Conservation (phyloP, 2,329 filamentous ascomycete genomes). For the Alternaria sp. region DNA sequence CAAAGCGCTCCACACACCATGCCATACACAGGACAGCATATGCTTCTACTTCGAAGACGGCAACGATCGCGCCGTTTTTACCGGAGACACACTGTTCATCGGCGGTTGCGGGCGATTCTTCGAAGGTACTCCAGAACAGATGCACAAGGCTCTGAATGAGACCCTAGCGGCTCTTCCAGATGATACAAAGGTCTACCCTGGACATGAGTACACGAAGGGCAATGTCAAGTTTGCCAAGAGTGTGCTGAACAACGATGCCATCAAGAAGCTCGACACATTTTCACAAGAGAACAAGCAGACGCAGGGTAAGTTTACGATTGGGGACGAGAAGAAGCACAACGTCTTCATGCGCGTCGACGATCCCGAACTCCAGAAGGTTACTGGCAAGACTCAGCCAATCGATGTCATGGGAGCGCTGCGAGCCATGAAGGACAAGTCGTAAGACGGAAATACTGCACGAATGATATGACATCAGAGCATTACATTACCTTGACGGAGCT, state of each 20-base stretch:
- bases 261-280: slow-evolving; percentile 79
- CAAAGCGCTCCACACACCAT: slow-evolving; percentile 91
- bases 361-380: slow-evolving; percentile 80
- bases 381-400: slow-evolving; percentile 78
- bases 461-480: neutral
- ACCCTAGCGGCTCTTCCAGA: slow-evolving; percentile 80
- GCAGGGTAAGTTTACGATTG: slow-evolving; percentile 95
- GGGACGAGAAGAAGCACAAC: slow-evolving; percentile 96
- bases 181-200: slow-evolving; percentile 91
- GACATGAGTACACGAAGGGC: slow-evolving; percentile 97
- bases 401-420: slow-evolving; percentile 85
- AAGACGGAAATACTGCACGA: neutral
- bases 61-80: slow-evolving; percentile 81
- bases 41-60: slow-evolving; percentile 91
- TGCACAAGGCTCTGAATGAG: slow-evolving; percentile 91
- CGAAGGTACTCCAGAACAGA: slow-evolving; percentile 81
- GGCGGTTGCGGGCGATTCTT: slow-evolving; percentile 96
- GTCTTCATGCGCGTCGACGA: slow-evolving; percentile 96
- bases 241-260: slow-evolving; percentile 72
- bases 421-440: slow-evolving; percentile 79
- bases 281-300: slow-evolving; percentile 83
- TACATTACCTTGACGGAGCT: no score
- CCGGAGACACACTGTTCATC: slow-evolving; percentile 95
- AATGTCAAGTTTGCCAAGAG: slow-evolving; percentile 89
- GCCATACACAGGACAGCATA: slow-evolving; percentile 98